Evolutionary conservation across 2,329 filamentous ascomycete species (phyloP), one percentile per base, ranked within the genome.

Genomic region (Boeremia lycopersici): DNA sequence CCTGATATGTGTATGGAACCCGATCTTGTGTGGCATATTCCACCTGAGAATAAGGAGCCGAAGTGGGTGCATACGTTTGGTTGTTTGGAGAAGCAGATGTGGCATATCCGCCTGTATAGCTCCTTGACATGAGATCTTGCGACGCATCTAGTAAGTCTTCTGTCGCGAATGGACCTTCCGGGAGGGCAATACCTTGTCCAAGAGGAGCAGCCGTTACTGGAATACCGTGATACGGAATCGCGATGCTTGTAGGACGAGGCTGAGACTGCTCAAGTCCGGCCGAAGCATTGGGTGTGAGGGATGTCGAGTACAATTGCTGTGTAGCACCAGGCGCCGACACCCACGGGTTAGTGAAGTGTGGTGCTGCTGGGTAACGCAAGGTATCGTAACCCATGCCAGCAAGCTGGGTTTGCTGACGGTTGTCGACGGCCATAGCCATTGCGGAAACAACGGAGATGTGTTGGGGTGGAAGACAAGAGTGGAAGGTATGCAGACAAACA

Each of bases 351-450:
- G 89, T 92, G 80, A 97, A 97, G 62, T 95, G 89, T 62, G 89
- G 86, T 61, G 64, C 63, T 64, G 77, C 75, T 56, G 80, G 77
- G 77, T 90, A 91, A 66, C 89, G 86, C 82, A 92, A 87, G 75
- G 86, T 83, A 75, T 93, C 90, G 81, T 93, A 95, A 76, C 86
- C 86, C 80, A 96, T 83, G 58, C 71, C 78, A 74, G 84, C 85
- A 84, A 90, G 79, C 87, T 76, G 76, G 62, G 72, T 64, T 65
- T 81, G 90, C 79, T 93, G 91, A 77, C 92, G 90, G 71, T 87
- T 86, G 80, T 96, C 91, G 81, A 96, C 86, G 77, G 93, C 90
- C 91, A 96, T 96, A 80, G 91, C 95, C 92, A 96, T 96, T 63
- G 61, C 67, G 67, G 56, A 51, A 33, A 41, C 36, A 55, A 50